phyloP scores from a whole-genome alignment of 352 stramenopile genomes.

The Globisporangium uncinulatum region DNA sequence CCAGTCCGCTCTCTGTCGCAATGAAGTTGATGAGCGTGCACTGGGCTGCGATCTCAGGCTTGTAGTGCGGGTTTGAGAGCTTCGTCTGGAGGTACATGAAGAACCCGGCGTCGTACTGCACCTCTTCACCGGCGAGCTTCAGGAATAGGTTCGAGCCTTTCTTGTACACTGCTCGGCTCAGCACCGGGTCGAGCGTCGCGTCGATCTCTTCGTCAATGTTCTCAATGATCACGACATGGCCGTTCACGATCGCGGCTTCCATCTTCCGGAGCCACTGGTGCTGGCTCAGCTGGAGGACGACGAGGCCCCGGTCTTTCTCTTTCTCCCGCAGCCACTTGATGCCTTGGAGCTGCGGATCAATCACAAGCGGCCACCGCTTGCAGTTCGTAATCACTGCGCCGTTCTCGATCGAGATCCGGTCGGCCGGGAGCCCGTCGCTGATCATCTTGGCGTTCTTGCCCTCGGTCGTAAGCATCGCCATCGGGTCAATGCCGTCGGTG shows the following conservation, averaged over 20 bases:
- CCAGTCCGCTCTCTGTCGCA: conserved; percentile 92
- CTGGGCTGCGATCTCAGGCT: conserved; percentile 95
- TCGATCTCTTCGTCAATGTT: conserved; percentile 98
- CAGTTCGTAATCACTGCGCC: conserved; percentile 96
- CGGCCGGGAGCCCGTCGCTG: conserved; percentile 94
- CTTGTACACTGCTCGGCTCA: conserved; percentile 95
- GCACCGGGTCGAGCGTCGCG: conserved; percentile 93
- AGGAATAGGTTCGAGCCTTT: conserved; percentile 94
- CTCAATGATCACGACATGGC: conserved; percentile 95
- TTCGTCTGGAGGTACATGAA: conserved; percentile 97
- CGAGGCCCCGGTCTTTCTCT: conserved; percentile 89
- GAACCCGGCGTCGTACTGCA: conserved; percentile 96
- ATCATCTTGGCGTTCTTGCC: conserved; percentile 97
- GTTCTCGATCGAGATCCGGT: conserved; percentile 98
- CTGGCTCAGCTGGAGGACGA: conserved; percentile 94
- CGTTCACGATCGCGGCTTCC: conserved; percentile 93
- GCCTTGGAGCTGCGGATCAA: conserved; percentile 96
- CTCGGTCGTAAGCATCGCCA: conserved; percentile 95
- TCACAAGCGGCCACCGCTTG: conserved; percentile 97
- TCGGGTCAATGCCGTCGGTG: conserved; percentile 92
- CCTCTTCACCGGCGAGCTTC: conserved; percentile 93
- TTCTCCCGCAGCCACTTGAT: conserved; percentile 98
- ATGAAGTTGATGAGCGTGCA: conserved; percentile 99
- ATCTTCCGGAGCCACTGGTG: conserved; percentile 96
- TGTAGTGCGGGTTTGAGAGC: conserved; percentile 97